Conservation (phyloP, 805 yeast genomes). For the Candida khao-thaluensis region DNA sequence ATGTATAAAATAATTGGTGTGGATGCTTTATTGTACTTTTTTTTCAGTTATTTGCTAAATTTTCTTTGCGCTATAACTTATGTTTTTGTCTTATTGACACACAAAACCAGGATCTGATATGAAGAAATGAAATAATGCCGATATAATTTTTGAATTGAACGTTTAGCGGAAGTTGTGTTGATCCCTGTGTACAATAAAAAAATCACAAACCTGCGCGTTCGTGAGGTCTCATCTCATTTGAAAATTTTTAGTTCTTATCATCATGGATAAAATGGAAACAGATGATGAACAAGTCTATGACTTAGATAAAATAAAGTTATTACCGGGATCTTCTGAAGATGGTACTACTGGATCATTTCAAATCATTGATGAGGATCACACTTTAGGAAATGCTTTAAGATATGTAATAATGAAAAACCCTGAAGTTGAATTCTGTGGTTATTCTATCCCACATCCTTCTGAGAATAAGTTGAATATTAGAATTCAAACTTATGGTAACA, state of each 20-base stretch:
- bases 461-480: slow-evolving; percentile 86
- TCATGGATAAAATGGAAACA: slow-evolving; percentile 6
- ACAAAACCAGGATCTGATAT: not conserved
- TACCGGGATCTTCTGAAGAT: slow-evolving; percentile 89
- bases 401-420: slow-evolving; percentile 97
- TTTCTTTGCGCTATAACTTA: too few relatives aligned
- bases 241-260: slow-evolving; percentile 1
- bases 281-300: slow-evolving; percentile 48
- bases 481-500: slow-evolving; percentile 86
- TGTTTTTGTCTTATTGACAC: not conserved
- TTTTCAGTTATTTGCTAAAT: too few relatives aligned
- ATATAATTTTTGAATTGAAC: not conserved
- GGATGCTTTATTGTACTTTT: not conserved
- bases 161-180: too few relatives aligned
- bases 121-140: slow-evolving; percentile 1
- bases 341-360: slow-evolving; percentile 95
- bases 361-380: slow-evolving; percentile 91
- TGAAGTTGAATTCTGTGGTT: slow-evolving; percentile 97
- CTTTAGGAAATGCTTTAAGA: slow-evolving; percentile 90
- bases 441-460: slow-evolving; percentile 97
- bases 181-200: slow-evolving; percentile 7
- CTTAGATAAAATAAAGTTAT: slow-evolving; percentile 57
- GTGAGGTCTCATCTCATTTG: slow-evolving; percentile 1
- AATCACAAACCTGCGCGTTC: slow-evolving; percentile 6
- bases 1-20: not conserved